Evolutionary conservation across 2,329 filamentous ascomycete genomes (phyloP), one percentile per base, ranked within the genome.

Genomic region (Gnomoniopsis smithogilvyi): DNA sequence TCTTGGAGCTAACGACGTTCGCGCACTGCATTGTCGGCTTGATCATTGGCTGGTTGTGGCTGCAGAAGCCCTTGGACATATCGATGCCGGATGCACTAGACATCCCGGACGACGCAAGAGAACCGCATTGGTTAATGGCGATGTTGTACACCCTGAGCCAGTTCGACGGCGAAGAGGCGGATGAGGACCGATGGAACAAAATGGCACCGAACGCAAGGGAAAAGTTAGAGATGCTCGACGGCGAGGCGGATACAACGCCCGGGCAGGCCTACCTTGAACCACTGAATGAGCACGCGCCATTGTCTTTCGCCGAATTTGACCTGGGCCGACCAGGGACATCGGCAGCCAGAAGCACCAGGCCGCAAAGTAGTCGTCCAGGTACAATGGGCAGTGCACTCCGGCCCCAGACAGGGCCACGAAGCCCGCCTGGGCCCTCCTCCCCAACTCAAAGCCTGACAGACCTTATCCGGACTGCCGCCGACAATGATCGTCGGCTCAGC

Each of bases 1-100:
- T 73, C 7, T 65, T 74, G 14, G 70, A 74, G 51, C 45, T 72
- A 1, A 66, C 68, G 51, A 71, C 69, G 1, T 54, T 72, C n/a
- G 64, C 65, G 1, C 69, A 73, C 62, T 67, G 70, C 2, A 24
- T 67, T 7, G 72, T 68, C 46, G 67, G 69, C 2, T 64, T 72
- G 45, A 47, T 57, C 15, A 69, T 71, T 51, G 72, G 68, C 30
- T 36, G 62, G 17, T 49, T 71, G 2, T 73, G 71, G 72, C 57
- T 67, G 10, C 43, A 65, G 10, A 74, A 74, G 54, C 70, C 70
- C 11, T 38, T 62, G 36, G 62, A 63, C 19, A 56, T 60, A 15
- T 54, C 48, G n/a, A 46, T 54, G 2, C 51, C 56, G 14, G 56
- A 59, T 38, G 24, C 51, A 7, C 45, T 59, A 1, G 46, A 46